A percentile compares a stretch with the other conserved stretches of the same genome.
phyloP scores from a whole-genome alignment of 75 land plant species.

The Adiantum capillusveneris region DNA sequence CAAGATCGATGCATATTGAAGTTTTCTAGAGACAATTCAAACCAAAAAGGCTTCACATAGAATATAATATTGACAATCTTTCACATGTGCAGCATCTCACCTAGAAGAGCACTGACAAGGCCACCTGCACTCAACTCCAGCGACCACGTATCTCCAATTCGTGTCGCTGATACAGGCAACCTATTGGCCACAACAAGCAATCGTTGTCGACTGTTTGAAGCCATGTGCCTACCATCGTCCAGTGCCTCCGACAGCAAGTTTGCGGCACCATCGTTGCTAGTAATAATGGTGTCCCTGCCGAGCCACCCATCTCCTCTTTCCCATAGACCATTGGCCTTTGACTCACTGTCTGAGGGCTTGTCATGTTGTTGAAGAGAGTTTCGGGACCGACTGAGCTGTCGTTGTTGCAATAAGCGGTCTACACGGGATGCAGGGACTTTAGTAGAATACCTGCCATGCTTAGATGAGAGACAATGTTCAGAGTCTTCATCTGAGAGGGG shows the following conservation, averaged over 20 bases:
- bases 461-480: background rate
- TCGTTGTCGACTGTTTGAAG: constrained; percentile 31
- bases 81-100: too few relatives aligned
- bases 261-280: background rate
- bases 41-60: too few relatives aligned
- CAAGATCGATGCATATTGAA: too few relatives aligned
- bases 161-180: constrained; percentile 82
- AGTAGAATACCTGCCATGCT: background rate
- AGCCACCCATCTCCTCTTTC: constrained; percentile 3
- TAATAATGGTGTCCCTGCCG: background rate
- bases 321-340: background rate
- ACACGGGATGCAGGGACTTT: background rate
- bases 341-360: background rate
- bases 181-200: constrained; percentile 94
- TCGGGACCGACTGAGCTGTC: background rate
- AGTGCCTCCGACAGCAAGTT: background rate
- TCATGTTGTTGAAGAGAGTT: background rate
- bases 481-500: constrained; percentile 4
- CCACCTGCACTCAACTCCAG: constrained; percentile 98
- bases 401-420: background rate
- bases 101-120: constrained; percentile 90
- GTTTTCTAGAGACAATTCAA: too few relatives aligned
- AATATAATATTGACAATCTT: too few relatives aligned
- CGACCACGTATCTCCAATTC: constrained; percentile 76
- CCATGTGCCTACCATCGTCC: background rate